A percentile compares a stretch with the other conserved stretches of the same genome.
Conservation (phyloP, 345 rosid species). For the Citrus australasica region DNA sequence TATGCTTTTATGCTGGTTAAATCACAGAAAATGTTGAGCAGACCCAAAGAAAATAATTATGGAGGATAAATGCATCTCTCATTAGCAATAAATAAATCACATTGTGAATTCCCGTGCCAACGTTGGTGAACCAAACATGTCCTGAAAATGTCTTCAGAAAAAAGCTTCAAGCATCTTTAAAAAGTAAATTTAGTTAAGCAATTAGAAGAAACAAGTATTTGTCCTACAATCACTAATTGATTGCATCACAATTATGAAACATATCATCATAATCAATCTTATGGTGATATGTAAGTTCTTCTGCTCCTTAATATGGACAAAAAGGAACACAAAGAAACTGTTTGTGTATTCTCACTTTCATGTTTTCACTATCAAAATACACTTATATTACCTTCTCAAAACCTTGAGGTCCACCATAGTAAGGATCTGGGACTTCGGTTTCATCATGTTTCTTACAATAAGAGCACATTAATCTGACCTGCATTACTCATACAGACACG, state of each 20-base stretch:
- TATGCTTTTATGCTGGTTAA: no score
- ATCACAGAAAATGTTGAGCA: neutral
- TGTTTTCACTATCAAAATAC: neutral
- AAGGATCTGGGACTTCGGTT: constrained; percentile 88
- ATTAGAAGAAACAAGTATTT: neutral
- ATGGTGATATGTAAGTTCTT: neutral
- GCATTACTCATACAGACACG: constrained; percentile 18
- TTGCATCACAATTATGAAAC: neutral
- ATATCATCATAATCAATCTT: neutral
- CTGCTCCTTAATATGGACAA: neutral
- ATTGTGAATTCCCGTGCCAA: no score
- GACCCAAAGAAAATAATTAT: neutral
- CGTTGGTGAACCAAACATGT: no score
- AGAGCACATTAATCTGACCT: constrained; percentile 91
- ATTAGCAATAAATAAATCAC: no score
- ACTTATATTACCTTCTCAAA: constrained; percentile 72
- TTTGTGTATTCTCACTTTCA: neutral
- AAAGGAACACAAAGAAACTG: neutral
- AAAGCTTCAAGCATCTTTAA: neutral
- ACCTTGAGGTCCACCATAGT: constrained; percentile 89
- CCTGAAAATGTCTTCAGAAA: neutral
- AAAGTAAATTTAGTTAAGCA: neutral
- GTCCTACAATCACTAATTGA: neutral
- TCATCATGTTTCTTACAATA: constrained; percentile 86
- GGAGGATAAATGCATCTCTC: neutral